Percentiles rank a stretch among this genome's conserved stretches.
Evolutionary conservation across 768 basidiomycete species (phyloP).

Genomic region (Pholiota microspora): DNA sequence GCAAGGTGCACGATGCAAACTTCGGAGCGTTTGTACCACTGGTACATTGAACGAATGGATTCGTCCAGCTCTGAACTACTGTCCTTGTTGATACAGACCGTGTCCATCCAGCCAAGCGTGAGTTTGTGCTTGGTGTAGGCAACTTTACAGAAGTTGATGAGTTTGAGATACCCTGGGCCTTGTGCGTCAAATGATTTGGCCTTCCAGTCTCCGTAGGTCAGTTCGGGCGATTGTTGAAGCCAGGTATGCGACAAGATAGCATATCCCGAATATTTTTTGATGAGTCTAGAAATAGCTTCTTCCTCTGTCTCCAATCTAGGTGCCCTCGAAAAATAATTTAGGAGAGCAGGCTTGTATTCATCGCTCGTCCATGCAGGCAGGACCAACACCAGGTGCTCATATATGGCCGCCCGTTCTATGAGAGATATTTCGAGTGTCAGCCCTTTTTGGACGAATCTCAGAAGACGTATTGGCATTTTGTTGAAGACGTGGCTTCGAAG

Average conservation of each 20-base stretch:
- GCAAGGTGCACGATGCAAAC: constrained; percentile 7
- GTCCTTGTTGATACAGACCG: constrained; percentile 11
- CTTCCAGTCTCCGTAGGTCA: background rate
- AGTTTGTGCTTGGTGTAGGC: background rate
- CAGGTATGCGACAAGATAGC: background rate
- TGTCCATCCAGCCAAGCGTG: constrained; percentile 12
- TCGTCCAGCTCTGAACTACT: constrained; percentile 14
- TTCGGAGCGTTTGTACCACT: constrained; percentile 6
- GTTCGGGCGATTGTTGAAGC: background rate
- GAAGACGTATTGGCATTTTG: background rate
- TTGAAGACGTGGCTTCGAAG: background rate
- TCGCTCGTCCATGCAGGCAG: background rate
- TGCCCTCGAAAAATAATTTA: too few species aligned
- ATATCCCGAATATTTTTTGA: background rate
- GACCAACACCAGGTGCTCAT: too few species aligned
- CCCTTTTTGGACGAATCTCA: background rate
- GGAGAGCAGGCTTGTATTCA: too few species aligned
- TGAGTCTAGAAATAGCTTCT: background rate
- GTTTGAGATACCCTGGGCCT: background rate
- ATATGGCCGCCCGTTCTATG: background rate
- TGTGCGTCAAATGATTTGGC: background rate
- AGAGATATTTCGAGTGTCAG: background rate
- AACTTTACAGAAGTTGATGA: constrained; percentile 1
- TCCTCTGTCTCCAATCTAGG: background rate
- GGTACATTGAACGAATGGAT: constrained; percentile 13